Conservation (phyloP, 2,329 filamentous ascomycete genomes). For the Fusarium incarnatum region DNA sequence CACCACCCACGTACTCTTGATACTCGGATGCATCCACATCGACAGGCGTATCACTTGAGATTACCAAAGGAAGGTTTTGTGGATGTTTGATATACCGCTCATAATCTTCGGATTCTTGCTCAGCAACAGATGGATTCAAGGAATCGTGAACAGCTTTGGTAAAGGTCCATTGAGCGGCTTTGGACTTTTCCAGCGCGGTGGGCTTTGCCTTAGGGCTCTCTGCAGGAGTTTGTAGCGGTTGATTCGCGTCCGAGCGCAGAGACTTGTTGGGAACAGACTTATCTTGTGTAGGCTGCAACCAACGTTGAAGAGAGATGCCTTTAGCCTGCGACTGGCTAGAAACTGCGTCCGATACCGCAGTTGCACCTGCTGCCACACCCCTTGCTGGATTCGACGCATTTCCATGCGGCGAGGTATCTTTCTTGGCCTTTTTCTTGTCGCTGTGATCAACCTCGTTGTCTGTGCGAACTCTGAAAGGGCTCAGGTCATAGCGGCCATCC, state of each 20-base stretch:
- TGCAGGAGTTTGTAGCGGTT: conserved; percentile 35
- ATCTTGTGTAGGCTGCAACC: conserved; percentile 66
- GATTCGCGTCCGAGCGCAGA: conserved; percentile 29
- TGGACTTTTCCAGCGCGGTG: conserved; percentile 78
- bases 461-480: conserved; percentile 85
- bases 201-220: conserved; percentile 60
- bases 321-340: conserved; percentile 55
- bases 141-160: conserved; percentile 87
- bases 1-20: conserved; percentile 81
- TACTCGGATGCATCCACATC: conserved; percentile 75
- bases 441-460: conserved; percentile 68
- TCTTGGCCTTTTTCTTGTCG: conserved; percentile 72
- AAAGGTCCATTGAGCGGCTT: conserved; percentile 88
- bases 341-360: conserved; percentile 55
- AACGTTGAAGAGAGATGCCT: conserved; percentile 69
- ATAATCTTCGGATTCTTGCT: conserved; percentile 86
- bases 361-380: conserved; percentile 44
- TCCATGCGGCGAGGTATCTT: conserved; percentile 74
- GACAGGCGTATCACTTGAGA: conserved; percentile 73
- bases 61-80: conserved; percentile 85
- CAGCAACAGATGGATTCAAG: conserved; percentile 83
- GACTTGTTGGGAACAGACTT: conserved; percentile 45
- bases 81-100: conserved; percentile 89
- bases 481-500: conserved; percentile 83
- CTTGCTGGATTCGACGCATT: conserved; percentile 63